These are phyloP conservation scores for Gloeopeniophorella convolvens DNA, from an alignment of 768 basidiomycete genomes.

Conservation along the genomic window DNA sequence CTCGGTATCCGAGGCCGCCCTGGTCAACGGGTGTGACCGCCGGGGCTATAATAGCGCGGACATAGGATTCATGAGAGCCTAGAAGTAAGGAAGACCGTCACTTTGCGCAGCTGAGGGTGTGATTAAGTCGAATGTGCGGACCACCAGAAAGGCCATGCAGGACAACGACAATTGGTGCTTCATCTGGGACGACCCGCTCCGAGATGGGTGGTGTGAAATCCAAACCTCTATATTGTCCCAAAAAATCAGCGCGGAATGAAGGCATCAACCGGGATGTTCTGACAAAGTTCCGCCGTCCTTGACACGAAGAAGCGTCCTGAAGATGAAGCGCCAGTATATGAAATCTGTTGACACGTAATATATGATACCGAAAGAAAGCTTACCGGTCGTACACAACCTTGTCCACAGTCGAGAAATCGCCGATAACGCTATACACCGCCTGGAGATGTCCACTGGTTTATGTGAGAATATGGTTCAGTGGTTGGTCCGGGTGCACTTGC, in stretches of 20 bases:
- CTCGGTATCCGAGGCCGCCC: constrained; percentile 89
- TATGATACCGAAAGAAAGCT: constrained; percentile 3
- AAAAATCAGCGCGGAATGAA: constrained; percentile 4
- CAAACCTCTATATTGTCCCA: constrained; percentile 44
- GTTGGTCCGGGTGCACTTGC: constrained; percentile 15
- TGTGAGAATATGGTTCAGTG: not conserved
- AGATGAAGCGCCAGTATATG: not conserved
- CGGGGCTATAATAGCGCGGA: constrained; percentile 71
- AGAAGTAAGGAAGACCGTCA: constrained; percentile 5
- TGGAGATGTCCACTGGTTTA: constrained; percentile 52
- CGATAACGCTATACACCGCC: constrained; percentile 52
- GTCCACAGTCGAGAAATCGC: constrained; percentile 54
- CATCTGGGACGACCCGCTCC: constrained; percentile 27
- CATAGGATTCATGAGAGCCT: constrained; percentile 90
- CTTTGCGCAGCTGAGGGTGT: not conserved
- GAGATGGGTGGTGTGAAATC: constrained; percentile 48
- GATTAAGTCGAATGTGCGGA: constrained; percentile 18
- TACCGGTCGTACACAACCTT: constrained; percentile 51
- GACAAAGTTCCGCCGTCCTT: constrained; percentile 64
- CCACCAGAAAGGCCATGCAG: constrained; percentile 44
- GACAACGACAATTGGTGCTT: constrained; percentile 50
- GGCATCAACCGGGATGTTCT: constrained; percentile 21
- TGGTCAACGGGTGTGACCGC: constrained; percentile 62
- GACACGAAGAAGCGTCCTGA: constrained; percentile 43
- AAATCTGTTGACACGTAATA: not conserved